These are phyloP conservation scores for Rhizophlyctis rosea DNA, from an alignment of 192 early-diverging fungal species.

Conservation along the genomic window DNA sequence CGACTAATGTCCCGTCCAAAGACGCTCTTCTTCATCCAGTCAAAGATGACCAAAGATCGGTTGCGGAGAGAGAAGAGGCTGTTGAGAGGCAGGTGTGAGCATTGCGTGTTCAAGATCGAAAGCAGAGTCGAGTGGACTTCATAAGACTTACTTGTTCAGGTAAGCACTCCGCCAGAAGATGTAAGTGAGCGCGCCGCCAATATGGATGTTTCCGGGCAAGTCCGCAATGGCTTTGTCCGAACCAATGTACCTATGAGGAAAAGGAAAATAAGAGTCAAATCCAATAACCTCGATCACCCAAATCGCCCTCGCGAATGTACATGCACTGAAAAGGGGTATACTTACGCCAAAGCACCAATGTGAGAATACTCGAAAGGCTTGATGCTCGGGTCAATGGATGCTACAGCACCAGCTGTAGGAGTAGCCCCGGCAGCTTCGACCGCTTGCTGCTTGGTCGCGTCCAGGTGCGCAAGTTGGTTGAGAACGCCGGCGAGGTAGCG, in stretches of 20 bases:
- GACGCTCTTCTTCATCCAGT: slow-evolving; percentile 87
- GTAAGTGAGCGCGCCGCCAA: slow-evolving; percentile 47
- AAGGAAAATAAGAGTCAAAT: not conserved
- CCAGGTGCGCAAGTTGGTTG: slow-evolving; percentile 48
- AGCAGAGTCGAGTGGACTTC: slow-evolving; percentile 41
- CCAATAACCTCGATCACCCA: not conserved
- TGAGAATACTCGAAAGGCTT: slow-evolving; percentile 80
- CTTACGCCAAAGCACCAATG: slow-evolving; percentile 75
- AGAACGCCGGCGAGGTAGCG: slow-evolving; percentile 77
- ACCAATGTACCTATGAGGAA: slow-evolving; percentile 71
- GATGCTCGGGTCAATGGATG: too few species aligned
- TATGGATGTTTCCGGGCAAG: slow-evolving; percentile 59
- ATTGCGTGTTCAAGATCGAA: slow-evolving; percentile 14
- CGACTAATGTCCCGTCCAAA: slow-evolving; percentile 91
- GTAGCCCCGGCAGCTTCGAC: slow-evolving; percentile 12
- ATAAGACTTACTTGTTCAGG: slow-evolving; percentile 48
- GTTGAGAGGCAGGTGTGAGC: slow-evolving; percentile 22
- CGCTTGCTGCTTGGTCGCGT: slow-evolving; percentile 13
- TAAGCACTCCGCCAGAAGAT: slow-evolving; percentile 53
- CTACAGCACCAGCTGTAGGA: slow-evolving; percentile 25
- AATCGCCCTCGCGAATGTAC: not conserved
- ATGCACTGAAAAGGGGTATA: not conserved
- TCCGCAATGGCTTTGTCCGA: slow-evolving; percentile 94
- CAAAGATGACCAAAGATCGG: slow-evolving; percentile 73
- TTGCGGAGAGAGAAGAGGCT: slow-evolving; percentile 87